phyloP scores from a whole-genome alignment of 495 filamentous ascomycete species.

The Choiromyces venosus region DNA sequence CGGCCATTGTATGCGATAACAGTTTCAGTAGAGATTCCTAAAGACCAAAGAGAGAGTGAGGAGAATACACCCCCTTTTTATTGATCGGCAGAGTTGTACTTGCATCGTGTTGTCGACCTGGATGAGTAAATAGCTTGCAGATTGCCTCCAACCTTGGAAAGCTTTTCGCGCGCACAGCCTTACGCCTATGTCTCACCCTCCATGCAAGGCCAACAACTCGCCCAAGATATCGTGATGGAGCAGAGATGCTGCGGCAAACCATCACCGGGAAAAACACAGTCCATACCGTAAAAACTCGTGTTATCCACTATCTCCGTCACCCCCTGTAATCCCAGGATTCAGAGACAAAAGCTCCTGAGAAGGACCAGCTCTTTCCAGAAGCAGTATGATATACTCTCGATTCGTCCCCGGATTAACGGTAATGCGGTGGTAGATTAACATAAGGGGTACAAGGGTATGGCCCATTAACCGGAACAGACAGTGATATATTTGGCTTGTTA shows the following conservation, averaged over 20 bases:
- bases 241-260: background rate
- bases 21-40: background rate
- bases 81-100: background rate
- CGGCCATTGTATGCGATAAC: slow-evolving; percentile 8
- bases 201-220: background rate
- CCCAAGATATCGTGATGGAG: too few relatives aligned
- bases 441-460: background rate
- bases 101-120: background rate
- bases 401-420: background rate
- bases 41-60: background rate
- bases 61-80: background rate
- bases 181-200: background rate
- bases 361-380: too few relatives aligned
- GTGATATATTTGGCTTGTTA: too few relatives aligned
- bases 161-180: background rate
- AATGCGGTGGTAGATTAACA: background rate
- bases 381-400: too few relatives aligned
- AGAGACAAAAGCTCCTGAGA: too few relatives aligned
- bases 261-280: background rate
- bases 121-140: background rate
- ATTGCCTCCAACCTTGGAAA: background rate
- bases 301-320: too few relatives aligned
- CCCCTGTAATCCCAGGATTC: too few relatives aligned
- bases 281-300: too few relatives aligned
- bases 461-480: too few relatives aligned